These are phyloP conservation scores for Monosporascus sp. DNA, from an alignment of 2,329 filamentous ascomycete genomes.

Conservation along the genomic window DNA sequence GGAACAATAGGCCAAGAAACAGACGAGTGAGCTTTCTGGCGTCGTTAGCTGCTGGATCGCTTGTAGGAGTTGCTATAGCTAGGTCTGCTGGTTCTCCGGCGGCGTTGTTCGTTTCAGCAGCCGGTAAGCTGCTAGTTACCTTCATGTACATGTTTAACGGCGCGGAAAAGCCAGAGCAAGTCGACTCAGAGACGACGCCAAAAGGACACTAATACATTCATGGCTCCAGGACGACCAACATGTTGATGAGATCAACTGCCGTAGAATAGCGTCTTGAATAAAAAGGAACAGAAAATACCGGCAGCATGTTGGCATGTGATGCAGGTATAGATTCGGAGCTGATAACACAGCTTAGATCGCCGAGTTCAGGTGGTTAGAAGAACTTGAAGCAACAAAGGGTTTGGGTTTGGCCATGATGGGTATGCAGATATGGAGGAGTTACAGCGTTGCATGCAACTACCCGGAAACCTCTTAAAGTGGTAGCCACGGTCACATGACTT, in stretches of 20 bases:
- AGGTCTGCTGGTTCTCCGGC: constrained; percentile 36
- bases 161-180: constrained; percentile 27
- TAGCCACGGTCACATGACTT: constrained; percentile 17
- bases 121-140: constrained; percentile 41
- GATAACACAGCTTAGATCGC: too few relatives aligned
- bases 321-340: too few relatives aligned
- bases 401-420: too few relatives aligned
- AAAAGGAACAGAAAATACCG: too few relatives aligned
- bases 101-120: constrained; percentile 39
- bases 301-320: too few relatives aligned
- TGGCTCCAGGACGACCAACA: not conserved
- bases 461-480: too few relatives aligned
- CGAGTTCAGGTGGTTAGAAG: too few relatives aligned
- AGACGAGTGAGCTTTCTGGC: constrained; percentile 46
- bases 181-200: constrained; percentile 7
- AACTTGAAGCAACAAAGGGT: too few relatives aligned
- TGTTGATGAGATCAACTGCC: too few relatives aligned
- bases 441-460: too few relatives aligned
- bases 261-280: too few relatives aligned
- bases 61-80: constrained; percentile 49
- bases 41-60: constrained; percentile 41
- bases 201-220: not conserved
- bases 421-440: too few relatives aligned
- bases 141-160: constrained; percentile 39
- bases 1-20: constrained; percentile 45